Percentiles rank a stretch among this genome's conserved stretches.
Evolutionary conservation across 2,329 filamentous ascomycete genomes (phyloP).

Genomic region (Arthrobotrys pseudoclavata): DNA sequence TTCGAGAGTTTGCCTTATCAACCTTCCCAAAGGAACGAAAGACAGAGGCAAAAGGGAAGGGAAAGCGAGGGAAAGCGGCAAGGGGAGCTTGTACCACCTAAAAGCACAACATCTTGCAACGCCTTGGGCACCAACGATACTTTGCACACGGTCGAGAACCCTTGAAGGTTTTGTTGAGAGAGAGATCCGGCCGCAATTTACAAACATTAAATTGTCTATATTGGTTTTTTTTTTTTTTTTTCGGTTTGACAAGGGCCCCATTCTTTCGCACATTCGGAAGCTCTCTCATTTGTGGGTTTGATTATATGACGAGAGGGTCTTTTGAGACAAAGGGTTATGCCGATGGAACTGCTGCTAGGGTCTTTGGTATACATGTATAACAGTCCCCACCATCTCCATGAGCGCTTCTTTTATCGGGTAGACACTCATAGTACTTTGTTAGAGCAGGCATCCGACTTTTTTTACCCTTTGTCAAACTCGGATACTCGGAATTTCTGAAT

Average conservation of each 20-base stretch:
- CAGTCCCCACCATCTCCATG: conserved; percentile 6
- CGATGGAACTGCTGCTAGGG: conserved; percentile 25
- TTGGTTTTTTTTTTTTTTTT: background rate
- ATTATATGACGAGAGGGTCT: background rate
- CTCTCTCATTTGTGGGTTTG: conserved; percentile 22
- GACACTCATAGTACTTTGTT: background rate
- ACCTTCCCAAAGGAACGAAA: conserved; percentile 28
- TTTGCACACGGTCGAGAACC: conserved; percentile 32
- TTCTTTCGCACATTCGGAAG: conserved; percentile 47
- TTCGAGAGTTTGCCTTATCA: conserved; percentile 52
- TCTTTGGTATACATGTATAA: conserved; percentile 26
- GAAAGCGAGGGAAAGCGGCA: conserved; percentile 9
- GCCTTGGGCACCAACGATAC: conserved; percentile 34
- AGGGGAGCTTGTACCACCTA: conserved; percentile 46
- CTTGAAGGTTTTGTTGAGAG: conserved; percentile 20
- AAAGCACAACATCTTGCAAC: conserved; percentile 56
- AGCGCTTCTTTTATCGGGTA: background rate
- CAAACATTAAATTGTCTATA: conserved; percentile 3
- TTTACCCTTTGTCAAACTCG: conserved; percentile 42
- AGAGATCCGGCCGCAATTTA: conserved; percentile 19
- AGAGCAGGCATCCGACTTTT: conserved; percentile 4
- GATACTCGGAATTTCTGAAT: conserved; percentile 34
- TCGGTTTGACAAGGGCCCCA: background rate
- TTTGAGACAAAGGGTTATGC: conserved; percentile 31
- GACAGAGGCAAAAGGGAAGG: conserved; percentile 8